Conservation (phyloP, 2,329 filamentous ascomycete species). For the Fusarium sp. region DNA sequence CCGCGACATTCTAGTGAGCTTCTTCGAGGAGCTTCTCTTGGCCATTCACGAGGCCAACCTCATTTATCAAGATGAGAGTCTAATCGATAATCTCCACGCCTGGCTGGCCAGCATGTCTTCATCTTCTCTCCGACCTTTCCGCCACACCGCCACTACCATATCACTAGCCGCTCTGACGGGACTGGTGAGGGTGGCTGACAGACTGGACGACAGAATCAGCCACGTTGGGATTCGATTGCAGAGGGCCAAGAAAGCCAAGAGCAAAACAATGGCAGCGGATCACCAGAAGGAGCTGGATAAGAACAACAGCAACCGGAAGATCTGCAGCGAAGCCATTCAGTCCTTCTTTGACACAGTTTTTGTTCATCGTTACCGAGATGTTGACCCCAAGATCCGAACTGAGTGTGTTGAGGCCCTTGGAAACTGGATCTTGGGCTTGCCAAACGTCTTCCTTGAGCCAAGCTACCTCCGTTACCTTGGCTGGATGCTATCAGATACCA, state of each 20-base stretch:
- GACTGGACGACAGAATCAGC: conserved; percentile 74
- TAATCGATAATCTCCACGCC: conserved; percentile 87
- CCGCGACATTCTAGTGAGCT: conserved; percentile 76
- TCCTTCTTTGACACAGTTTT: conserved; percentile 94
- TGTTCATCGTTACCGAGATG: conserved; percentile 92
- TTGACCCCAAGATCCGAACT: conserved; percentile 85
- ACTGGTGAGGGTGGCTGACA: conserved; percentile 75
- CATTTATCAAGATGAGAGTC: conserved; percentile 75
- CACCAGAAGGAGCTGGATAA: conserved; percentile 76
- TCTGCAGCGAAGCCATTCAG: conserved; percentile 74
- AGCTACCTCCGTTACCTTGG: conserved; percentile 91
- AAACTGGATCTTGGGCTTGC: conserved; percentile 84
- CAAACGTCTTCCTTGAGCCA: conserved; percentile 88
- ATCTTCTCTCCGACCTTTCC: conserved; percentile 84
- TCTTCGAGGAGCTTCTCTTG: conserved; percentile 78
- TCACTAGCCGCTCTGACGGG: conserved; percentile 80
- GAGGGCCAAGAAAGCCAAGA: conserved; percentile 58
- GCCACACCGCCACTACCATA: conserved; percentile 90
- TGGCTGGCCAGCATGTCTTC: conserved; percentile 95
- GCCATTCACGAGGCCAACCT: conserved; percentile 82
- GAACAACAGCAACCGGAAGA: conserved; percentile 72
- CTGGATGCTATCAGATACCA: conserved; percentile 89
- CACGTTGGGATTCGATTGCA: conserved; percentile 81
- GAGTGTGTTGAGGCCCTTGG: conserved; percentile 89
- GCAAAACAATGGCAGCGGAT: conserved; percentile 77